Evolutionary conservation across 2,329 filamentous ascomycete species (phyloP).

Genomic region (Colletotrichum karsti): DNA sequence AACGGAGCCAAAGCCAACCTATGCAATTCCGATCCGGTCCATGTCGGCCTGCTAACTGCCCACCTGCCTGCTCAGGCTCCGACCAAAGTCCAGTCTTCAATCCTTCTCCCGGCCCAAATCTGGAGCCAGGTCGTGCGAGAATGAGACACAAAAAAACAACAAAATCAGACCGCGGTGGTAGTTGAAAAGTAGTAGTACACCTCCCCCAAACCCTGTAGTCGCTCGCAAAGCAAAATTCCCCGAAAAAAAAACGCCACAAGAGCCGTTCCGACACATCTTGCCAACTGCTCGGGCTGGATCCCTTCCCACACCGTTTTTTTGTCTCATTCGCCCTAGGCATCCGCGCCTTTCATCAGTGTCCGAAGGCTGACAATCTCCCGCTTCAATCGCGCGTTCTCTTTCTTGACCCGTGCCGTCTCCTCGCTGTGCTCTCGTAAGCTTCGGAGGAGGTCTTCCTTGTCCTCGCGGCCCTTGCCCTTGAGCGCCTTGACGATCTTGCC

Average conservation of each 20-base stretch:
- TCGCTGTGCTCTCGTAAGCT: constrained; percentile 79
- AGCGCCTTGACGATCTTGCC: constrained; percentile 83
- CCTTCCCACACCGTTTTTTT: background rate
- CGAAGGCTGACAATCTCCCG: constrained; percentile 80
- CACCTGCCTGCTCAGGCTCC: constrained; percentile 10
- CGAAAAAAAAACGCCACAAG: constrained; percentile 10
- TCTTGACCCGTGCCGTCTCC: constrained; percentile 79
- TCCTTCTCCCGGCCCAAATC: background rate
- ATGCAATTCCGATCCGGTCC: background rate
- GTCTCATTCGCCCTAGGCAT: background rate
- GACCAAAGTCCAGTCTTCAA: background rate
- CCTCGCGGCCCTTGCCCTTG: constrained; percentile 76
- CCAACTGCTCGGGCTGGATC: background rate
- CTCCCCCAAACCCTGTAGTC: constrained; percentile 15
- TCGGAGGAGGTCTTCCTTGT: constrained; percentile 79
- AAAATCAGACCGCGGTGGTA: constrained; percentile 7
- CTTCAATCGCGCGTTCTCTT: constrained; percentile 85
- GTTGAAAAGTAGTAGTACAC: constrained; percentile 10
- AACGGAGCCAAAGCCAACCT: background rate
- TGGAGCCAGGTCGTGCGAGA: background rate
- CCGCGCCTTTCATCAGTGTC: constrained; percentile 57
- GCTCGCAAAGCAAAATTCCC: constrained; percentile 22
- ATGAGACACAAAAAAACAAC: background rate
- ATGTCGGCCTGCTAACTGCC: background rate
- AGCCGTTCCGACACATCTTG: background rate